Evolutionary conservation across 192 early-diverging fungal genomes (phyloP).

Genomic region (Coemansia sp.): DNA sequence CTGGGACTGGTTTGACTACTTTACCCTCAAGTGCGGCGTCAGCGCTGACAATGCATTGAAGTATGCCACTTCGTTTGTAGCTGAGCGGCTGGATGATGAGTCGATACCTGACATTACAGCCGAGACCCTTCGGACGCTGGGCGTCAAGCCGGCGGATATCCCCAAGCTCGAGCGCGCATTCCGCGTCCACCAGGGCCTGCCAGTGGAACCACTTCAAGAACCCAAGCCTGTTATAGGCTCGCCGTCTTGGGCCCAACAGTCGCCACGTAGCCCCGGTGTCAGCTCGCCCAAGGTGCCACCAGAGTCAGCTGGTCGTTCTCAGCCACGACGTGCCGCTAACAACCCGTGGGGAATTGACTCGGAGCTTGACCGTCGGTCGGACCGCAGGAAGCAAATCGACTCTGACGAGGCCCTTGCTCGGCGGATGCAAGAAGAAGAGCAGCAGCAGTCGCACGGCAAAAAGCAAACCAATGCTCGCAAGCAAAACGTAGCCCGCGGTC

Average conservation of each 20-base stretch:
- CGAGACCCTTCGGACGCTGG: slow-evolving; percentile 74
- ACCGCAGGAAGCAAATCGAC: slow-evolving; percentile 64
- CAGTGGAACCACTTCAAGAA: slow-evolving; percentile 1
- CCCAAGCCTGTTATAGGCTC: slow-evolving; percentile 8
- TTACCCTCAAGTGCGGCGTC: slow-evolving; percentile 77
- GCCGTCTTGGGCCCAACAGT: slow-evolving; percentile 7
- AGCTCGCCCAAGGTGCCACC: slow-evolving; percentile 27
- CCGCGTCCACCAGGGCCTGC: slow-evolving; percentile 54
- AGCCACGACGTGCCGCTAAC: slow-evolving; percentile 25
- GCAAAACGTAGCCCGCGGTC: not conserved
- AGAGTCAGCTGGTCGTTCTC: slow-evolving; percentile 29
- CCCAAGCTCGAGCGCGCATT: slow-evolving; percentile 68
- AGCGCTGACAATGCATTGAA: slow-evolving; percentile 74
- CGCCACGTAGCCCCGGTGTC: slow-evolving; percentile 31
- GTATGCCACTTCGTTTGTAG: slow-evolving; percentile 85
- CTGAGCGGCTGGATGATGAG: slow-evolving; percentile 82
- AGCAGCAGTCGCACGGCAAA: slow-evolving; percentile 12
- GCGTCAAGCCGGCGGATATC: slow-evolving; percentile 85
- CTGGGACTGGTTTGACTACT: slow-evolving; percentile 94
- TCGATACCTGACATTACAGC: slow-evolving; percentile 76
- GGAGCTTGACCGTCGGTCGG: slow-evolving; percentile 44
- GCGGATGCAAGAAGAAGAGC: slow-evolving; percentile 76
- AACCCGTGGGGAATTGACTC: slow-evolving; percentile 57
- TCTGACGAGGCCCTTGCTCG: slow-evolving; percentile 83
- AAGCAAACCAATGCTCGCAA: slow-evolving; percentile 4